Conservation (phyloP, 441 rosid genomes). For the Pelargonium cotyledonis region DNA sequence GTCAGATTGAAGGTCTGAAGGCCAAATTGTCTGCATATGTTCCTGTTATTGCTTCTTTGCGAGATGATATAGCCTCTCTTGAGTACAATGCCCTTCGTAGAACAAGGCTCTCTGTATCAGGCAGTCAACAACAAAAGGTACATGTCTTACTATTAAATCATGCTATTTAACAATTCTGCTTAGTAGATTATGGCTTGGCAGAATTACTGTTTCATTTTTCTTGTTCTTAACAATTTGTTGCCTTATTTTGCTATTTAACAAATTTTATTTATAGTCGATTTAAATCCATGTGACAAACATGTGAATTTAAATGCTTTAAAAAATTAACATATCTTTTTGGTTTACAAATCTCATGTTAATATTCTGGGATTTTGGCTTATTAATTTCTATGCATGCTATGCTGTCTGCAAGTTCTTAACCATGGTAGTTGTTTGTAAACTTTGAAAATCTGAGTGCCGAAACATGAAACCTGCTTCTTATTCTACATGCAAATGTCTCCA, state of each 20-base stretch:
- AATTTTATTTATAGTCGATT: not conserved
- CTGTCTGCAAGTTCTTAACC: not conserved
- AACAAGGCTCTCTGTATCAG: constrained; percentile 17
- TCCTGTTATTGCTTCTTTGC: constrained; percentile 43
- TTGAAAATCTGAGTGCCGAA: not conserved
- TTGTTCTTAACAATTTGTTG: not conserved
- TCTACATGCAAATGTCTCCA: constrained; percentile 26
- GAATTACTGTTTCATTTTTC: not conserved
- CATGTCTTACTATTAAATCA: not conserved
- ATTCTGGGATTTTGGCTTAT: not conserved
- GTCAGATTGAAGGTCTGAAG: constrained; percentile 48
- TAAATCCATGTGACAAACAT: not conserved
- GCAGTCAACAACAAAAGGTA: constrained; percentile 7
- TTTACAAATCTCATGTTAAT: not conserved
- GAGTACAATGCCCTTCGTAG: constrained; percentile 35
- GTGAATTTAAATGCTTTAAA: not conserved
- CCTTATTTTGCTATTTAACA: constrained; percentile 1
- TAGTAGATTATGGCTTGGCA: not conserved
- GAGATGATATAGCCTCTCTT: constrained; percentile 37
- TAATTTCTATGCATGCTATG: not conserved
- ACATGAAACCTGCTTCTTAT: constrained; percentile 3
- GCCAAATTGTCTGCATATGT: constrained; percentile 43
- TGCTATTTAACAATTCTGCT: not conserved
- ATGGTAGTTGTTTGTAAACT: not conserved
- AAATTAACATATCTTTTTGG: not conserved